Conservation (phyloP, 2,329 filamentous ascomycete species). For the Calonectria henricotiae region DNA sequence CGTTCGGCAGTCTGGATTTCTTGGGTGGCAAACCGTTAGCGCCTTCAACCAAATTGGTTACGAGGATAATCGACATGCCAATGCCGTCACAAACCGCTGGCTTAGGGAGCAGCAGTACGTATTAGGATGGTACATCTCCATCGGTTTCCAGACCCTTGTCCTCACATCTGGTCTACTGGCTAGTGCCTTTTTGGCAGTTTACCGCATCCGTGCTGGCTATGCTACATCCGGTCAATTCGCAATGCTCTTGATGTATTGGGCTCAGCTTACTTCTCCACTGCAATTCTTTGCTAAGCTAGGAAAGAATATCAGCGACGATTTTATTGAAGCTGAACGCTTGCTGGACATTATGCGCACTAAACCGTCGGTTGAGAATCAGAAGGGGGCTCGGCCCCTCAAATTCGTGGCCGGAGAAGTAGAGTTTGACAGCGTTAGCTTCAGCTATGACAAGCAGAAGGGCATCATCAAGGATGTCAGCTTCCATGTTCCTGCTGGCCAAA, state of each 20-base stretch:
- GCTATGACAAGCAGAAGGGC: constrained; percentile 73
- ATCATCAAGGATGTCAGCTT: constrained; percentile 72
- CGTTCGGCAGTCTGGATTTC: constrained; percentile 70
- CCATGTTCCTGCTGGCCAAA: constrained; percentile 67
- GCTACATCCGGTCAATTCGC: constrained; percentile 79
- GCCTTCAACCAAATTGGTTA: constrained; percentile 74
- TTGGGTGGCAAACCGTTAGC: constrained; percentile 74
- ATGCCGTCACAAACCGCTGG: constrained; percentile 64
- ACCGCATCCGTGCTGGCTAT: constrained; percentile 76
- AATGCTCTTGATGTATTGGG: constrained; percentile 82
- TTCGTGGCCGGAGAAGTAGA: constrained; percentile 70
- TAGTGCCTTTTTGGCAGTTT: constrained; percentile 73
- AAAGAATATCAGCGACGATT: constrained; percentile 70
- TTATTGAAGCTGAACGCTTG: constrained; percentile 73
- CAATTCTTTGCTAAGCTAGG: constrained; percentile 78
- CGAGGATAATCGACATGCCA: constrained; percentile 70
- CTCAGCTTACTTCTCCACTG: constrained; percentile 79
- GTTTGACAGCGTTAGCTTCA: constrained; percentile 72
- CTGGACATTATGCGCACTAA: constrained; percentile 73
- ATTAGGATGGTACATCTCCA: constrained; percentile 66
- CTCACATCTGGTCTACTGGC: constrained; percentile 81
- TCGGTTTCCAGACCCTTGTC: constrained; percentile 74
- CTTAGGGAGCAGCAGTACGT: constrained; percentile 59
- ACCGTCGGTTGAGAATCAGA: constrained; percentile 70
- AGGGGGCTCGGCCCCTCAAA: constrained; percentile 66